Percentiles rank a stretch among this genome's conserved stretches.
Conservation (phyloP, 179 eudicot species). For the Silene coronaria region DNA sequence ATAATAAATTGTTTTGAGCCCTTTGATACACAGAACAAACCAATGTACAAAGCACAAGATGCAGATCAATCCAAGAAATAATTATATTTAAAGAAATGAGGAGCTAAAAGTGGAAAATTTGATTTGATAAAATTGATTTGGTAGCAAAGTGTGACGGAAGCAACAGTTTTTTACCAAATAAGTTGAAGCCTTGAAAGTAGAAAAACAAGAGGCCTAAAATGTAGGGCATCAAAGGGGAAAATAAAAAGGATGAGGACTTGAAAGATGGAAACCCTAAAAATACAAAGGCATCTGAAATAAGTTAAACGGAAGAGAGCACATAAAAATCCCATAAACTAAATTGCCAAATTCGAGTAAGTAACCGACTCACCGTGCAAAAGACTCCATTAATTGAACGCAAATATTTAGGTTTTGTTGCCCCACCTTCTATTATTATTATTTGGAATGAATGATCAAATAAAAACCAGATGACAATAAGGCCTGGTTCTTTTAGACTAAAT, state of each 20-base stretch:
- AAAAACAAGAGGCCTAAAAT: slow-evolving; percentile 5
- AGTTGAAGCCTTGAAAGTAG: neutral
- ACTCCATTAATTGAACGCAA: neutral
- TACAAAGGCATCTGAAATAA: neutral
- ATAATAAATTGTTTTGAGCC: neutral
- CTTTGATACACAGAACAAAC: slow-evolving; percentile 23
- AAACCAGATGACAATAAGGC: no score
- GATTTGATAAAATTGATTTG: neutral
- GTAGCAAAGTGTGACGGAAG: neutral
- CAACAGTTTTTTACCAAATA: neutral
- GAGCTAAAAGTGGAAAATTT: slow-evolving; percentile 15
- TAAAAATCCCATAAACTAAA: neutral
- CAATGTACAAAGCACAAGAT: slow-evolving; percentile 19
- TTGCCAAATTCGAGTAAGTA: neutral
- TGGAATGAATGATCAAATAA: no score
- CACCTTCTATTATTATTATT: neutral
- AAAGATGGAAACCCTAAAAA: neutral
- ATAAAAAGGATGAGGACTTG: neutral
- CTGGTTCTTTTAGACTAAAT: no score
- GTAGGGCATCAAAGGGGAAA: slow-evolving; percentile 1
- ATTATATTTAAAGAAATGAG: slow-evolving; percentile 5
- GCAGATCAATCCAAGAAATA: slow-evolving; percentile 4
- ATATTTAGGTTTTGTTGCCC: neutral
- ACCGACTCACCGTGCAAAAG: neutral
- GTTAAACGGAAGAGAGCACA: slow-evolving; percentile 1